Evolutionary conservation across 2,329 filamentous ascomycete genomes (phyloP).

Genomic region (Colletotrichum graminicola): DNA sequence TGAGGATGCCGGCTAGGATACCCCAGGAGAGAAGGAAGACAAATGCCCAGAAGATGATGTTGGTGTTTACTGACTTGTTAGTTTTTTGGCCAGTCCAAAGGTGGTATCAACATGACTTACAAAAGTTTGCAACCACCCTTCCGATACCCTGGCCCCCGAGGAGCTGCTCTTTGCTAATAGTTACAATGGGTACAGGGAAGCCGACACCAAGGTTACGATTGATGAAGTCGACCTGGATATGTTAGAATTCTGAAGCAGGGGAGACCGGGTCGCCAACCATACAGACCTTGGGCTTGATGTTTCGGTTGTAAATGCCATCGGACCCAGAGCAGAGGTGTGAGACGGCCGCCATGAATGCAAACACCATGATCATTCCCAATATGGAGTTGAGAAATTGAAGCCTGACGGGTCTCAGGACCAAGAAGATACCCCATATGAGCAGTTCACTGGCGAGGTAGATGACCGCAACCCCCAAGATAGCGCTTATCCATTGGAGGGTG

Average conservation of each 20-base stretch:
- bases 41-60: slow-evolving; percentile 51
- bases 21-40: slow-evolving; percentile 47
- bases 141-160: slow-evolving; percentile 53
- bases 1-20: slow-evolving; percentile 9
- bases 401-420: slow-evolving; percentile 48
- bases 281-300: slow-evolving; percentile 52
- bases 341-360: slow-evolving; percentile 50
- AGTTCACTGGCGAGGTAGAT: slow-evolving; percentile 59
- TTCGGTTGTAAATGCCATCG: slow-evolving; percentile 48
- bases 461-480: slow-evolving; percentile 51
- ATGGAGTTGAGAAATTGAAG: slow-evolving; percentile 63
- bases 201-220: slow-evolving; percentile 65
- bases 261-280: background rate
- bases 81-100: background rate
- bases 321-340: slow-evolving; percentile 40
- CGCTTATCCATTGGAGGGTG: slow-evolving; percentile 21
- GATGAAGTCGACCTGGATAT: slow-evolving; percentile 60
- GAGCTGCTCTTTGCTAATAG: slow-evolving; percentile 55
- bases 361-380: slow-evolving; percentile 59
- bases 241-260: slow-evolving; percentile 6
- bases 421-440: slow-evolving; percentile 59
- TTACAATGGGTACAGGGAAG: slow-evolving; percentile 63
- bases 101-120: slow-evolving; percentile 49
- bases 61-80: slow-evolving; percentile 50
- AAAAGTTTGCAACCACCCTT: slow-evolving; percentile 58